A percentile compares a stretch with the other conserved stretches of the same genome.
Conservation (phyloP, 73 alveolate genomes). For the Breviolum minutum region DNA sequence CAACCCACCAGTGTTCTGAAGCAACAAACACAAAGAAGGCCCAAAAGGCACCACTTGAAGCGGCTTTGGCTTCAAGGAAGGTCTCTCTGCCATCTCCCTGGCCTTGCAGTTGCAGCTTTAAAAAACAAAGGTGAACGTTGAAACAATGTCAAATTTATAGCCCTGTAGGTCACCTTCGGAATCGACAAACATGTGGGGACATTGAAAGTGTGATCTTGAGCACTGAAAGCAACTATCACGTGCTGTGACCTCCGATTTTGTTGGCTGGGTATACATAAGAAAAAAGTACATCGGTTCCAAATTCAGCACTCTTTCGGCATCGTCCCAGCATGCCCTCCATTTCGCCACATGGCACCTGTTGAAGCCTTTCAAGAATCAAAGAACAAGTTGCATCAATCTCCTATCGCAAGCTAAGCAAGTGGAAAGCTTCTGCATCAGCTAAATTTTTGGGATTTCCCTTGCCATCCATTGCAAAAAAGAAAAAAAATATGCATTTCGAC, state of each 20-base stretch:
- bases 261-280: background rate
- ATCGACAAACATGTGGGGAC: too few relatives aligned
- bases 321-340: too few relatives aligned
- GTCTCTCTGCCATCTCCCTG: constrained; percentile 66
- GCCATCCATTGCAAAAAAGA: background rate
- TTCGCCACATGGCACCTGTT: background rate
- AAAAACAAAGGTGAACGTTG: too few relatives aligned
- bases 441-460: background rate
- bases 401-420: background rate
- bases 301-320: background rate
- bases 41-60: constrained; percentile 78
- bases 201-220: too few relatives aligned
- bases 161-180: too few relatives aligned
- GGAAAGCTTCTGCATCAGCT: background rate
- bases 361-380: constrained; percentile 56
- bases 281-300: background rate
- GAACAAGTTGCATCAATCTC: constrained; percentile 86
- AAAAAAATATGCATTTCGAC: too few relatives aligned
- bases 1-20: background rate
- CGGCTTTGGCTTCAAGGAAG: constrained; percentile 89
- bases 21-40: background rate
- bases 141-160: too few relatives aligned
- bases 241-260: background rate
- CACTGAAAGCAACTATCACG: too few relatives aligned
- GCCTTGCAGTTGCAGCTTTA: background rate